phyloP scores from a whole-genome alignment of 2,329 filamentous ascomycete genomes.

The Ophiostoma himal-ulmi region DNA sequence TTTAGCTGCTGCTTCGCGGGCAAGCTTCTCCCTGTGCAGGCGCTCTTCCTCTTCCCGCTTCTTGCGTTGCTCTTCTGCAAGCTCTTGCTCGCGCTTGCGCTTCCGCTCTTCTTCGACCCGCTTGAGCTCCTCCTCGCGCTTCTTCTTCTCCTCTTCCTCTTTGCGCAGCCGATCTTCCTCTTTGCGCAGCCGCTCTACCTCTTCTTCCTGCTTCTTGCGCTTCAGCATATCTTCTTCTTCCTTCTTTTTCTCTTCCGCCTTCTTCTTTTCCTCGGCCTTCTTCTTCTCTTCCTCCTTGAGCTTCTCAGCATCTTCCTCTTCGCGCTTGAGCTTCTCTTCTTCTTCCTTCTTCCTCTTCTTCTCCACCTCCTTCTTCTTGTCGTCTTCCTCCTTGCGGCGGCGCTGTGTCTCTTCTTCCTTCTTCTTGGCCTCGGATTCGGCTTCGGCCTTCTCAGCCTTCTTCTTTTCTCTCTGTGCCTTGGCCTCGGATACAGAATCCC shows the following conservation, averaged over 20 bases:
- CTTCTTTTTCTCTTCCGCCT: slow-evolving; percentile 31
- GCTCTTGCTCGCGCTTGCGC: slow-evolving; percentile 38
- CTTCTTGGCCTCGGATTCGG: slow-evolving; percentile 32
- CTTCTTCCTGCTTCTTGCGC: slow-evolving; percentile 33
- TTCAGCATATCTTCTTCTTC: slow-evolving; percentile 31
- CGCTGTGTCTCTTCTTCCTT: slow-evolving; percentile 27
- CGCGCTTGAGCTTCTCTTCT: slow-evolving; percentile 31
- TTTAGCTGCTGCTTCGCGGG: slow-evolving; percentile 28
- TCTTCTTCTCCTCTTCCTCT: slow-evolving; percentile 31
- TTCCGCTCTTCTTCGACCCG: slow-evolving; percentile 45
- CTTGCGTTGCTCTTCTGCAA: slow-evolving; percentile 41
- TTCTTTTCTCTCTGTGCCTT: slow-evolving; percentile 30
- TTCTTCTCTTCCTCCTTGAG: slow-evolving; percentile 33
- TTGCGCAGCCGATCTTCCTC: slow-evolving; percentile 27
- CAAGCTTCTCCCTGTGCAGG: slow-evolving; percentile 20
- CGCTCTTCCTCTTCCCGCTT: slow-evolving; percentile 33
- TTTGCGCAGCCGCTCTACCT: slow-evolving; percentile 31
- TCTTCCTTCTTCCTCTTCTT: slow-evolving; percentile 32
- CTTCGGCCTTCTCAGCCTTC: slow-evolving; percentile 26
- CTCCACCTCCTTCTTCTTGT: slow-evolving; percentile 29
- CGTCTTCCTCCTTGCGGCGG: slow-evolving; percentile 27
- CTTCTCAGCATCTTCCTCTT: slow-evolving; percentile 31
- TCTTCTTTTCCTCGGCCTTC: slow-evolving; percentile 32
- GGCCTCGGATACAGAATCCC: slow-evolving; percentile 33
- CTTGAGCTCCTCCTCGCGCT: slow-evolving; percentile 41